These are phyloP conservation scores for Lichtheimia ramosa DNA, from an alignment of 371 early-diverging fungal species.

Conservation along the genomic window DNA sequence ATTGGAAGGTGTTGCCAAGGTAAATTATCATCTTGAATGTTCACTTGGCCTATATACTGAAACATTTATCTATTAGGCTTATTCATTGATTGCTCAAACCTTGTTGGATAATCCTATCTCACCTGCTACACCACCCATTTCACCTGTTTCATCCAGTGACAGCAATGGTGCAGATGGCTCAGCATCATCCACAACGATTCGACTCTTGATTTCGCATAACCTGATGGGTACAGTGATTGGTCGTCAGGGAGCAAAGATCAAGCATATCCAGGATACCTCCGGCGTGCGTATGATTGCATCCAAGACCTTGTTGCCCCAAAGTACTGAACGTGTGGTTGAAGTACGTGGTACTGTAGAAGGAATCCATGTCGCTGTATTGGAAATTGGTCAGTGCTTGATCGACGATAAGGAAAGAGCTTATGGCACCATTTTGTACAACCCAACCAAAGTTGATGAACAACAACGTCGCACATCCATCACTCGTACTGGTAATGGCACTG, in stretches of 20 bases:
- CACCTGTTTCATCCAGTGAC: conserved; percentile 16
- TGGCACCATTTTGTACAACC: conserved; percentile 51
- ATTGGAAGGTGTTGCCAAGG: conserved; percentile 72
- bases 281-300: conserved; percentile 83
- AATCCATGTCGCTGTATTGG: conserved; percentile 75
- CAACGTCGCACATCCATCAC: conserved; percentile 23
- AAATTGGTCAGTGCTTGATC: conserved; percentile 53
- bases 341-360: conserved; percentile 76
- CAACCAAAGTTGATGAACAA: conserved; percentile 32
- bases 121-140: conserved; percentile 32
- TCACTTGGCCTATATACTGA: too few species aligned
- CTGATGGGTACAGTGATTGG: conserved; percentile 90
- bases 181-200: conserved; percentile 40
- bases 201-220: conserved; percentile 81
- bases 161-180: conserved; percentile 8
- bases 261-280: conserved; percentile 82
- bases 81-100: conserved; percentile 70
- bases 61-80: conserved; percentile 8
- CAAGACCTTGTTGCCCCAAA: conserved; percentile 84
- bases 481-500: conserved; percentile 32
- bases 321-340: conserved; percentile 86
- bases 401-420: conserved; percentile 53
- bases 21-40: conserved; percentile 12
- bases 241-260: conserved; percentile 83
- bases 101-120: conserved; percentile 68